These are phyloP conservation scores for Hygrophorus pudorinus DNA, from an alignment of 768 basidiomycete genomes.

Conservation along the genomic window DNA sequence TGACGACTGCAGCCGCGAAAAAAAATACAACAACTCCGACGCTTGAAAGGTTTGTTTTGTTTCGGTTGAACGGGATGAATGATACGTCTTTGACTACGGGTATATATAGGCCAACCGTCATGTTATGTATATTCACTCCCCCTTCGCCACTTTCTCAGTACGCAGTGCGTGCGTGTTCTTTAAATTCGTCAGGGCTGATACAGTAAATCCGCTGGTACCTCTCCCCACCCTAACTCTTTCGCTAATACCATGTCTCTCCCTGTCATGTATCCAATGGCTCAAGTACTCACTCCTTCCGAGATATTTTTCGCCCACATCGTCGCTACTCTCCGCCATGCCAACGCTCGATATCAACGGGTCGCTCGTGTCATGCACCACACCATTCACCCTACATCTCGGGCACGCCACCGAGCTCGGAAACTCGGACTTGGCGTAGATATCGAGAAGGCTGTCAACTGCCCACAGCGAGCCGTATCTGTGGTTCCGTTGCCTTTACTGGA, in stretches of 20 bases:
- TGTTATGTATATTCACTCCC: no score
- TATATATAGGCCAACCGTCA: no score
- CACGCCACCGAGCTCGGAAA: conserved; percentile 33
- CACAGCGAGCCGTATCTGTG: conserved; percentile 27
- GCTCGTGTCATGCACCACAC: conserved; percentile 28
- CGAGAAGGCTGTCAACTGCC: conserved; percentile 28
- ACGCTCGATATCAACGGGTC: conserved; percentile 28
- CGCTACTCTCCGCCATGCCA: conserved; percentile 31
- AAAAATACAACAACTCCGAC: no score
- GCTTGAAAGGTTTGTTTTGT: no score
- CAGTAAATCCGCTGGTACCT: no score
- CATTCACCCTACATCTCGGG: conserved; percentile 31
- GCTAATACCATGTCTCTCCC: conserved; percentile 13
- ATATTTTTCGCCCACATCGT: conserved; percentile 27
- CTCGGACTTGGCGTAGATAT: conserved; percentile 39
- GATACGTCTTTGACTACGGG: no score
- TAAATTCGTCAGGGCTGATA: no score
- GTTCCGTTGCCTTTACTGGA: conserved; percentile 30
- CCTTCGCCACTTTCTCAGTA: no score
- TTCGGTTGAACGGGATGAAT: no score
- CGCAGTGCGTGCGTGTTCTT: no score
- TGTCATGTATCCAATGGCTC: conserved; percentile 1
- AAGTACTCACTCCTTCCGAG: conserved; percentile 13
- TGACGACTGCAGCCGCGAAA: no score
- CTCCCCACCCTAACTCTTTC: no score